These are phyloP conservation scores for Brassica rapa DNA, from an alignment of 345 rosid genomes.

Conservation along the genomic window DNA sequence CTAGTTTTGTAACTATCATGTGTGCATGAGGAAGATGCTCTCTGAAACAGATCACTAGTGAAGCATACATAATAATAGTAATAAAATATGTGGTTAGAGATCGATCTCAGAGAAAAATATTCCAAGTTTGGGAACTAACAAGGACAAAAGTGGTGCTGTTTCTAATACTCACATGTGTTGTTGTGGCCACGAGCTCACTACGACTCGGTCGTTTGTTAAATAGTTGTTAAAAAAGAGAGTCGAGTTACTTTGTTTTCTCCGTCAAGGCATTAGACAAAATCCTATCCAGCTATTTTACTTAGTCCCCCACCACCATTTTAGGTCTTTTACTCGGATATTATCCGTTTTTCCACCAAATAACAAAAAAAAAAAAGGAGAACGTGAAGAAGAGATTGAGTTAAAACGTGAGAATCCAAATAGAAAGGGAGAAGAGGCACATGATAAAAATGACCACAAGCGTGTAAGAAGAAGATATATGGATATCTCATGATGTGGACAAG, in stretches of 20 bases:
- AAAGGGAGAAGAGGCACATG: neutral
- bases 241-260: slow-evolving; percentile 26
- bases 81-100: neutral
- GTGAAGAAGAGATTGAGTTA: neutral
- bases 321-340: neutral
- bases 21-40: neutral
- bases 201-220: slow-evolving; percentile 9
- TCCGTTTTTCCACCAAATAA: neutral
- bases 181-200: slow-evolving; percentile 31
- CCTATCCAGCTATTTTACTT: neutral
- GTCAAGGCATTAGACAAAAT: slow-evolving; percentile 8
- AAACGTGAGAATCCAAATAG: neutral
- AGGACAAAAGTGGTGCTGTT: neutral
- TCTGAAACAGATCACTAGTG: neutral
- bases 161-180: slow-evolving; percentile 14
- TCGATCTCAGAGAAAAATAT: slow-evolving; percentile 1
- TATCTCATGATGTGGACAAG: neutral
- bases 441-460: too few relatives aligned
- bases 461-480: too few relatives aligned
- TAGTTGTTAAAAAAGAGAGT: neutral
- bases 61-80: neutral
- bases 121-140: neutral
- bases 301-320: neutral
- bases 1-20: neutral
- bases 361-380: neutral